A percentile compares a stretch with the other conserved stretches of the same genome.
These are phyloP conservation scores for Colletotrichum sp. DNA, from an alignment of 2,329 filamentous ascomycete species.

Conservation along the genomic window DNA sequence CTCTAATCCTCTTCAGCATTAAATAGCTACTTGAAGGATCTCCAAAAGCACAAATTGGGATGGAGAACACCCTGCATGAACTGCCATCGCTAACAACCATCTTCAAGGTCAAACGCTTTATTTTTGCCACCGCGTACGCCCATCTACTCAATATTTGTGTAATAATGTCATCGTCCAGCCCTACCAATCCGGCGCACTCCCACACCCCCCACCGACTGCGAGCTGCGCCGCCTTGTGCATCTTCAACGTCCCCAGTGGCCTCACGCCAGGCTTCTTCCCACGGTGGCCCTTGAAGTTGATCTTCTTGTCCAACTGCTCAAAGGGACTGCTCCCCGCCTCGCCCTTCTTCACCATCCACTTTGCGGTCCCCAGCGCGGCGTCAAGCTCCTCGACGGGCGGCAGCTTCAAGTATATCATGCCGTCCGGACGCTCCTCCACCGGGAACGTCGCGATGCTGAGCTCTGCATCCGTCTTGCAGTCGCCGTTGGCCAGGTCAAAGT, in stretches of 20 bases:
- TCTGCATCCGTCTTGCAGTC: slow-evolving; percentile 76
- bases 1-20: too few species aligned
- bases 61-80: too few species aligned
- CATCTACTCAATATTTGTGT: neutral
- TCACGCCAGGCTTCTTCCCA: slow-evolving; percentile 47
- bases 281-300: slow-evolving; percentile 49
- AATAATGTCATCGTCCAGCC: neutral
- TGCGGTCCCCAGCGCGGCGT: slow-evolving; percentile 76
- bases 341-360: slow-evolving; percentile 80
- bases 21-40: too few species aligned
- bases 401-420: slow-evolving; percentile 82
- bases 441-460: slow-evolving; percentile 84
- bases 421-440: slow-evolving; percentile 73
- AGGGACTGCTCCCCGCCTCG: slow-evolving; percentile 53
- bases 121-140: neutral
- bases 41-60: too few species aligned
- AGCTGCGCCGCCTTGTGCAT: slow-evolving; percentile 44
- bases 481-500: slow-evolving; percentile 78
- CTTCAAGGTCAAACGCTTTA: neutral
- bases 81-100: too few species aligned
- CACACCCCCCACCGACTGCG: slow-evolving; percentile 43
- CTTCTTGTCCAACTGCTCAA: slow-evolving; percentile 51
- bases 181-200: slow-evolving; percentile 33
- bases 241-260: slow-evolving; percentile 33
- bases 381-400: slow-evolving; percentile 81